A percentile compares a stretch with the other conserved stretches of the same genome.
phyloP scores from a whole-genome alignment of 2,329 filamentous ascomycete genomes.

The Aureobasidium pullulans region DNA sequence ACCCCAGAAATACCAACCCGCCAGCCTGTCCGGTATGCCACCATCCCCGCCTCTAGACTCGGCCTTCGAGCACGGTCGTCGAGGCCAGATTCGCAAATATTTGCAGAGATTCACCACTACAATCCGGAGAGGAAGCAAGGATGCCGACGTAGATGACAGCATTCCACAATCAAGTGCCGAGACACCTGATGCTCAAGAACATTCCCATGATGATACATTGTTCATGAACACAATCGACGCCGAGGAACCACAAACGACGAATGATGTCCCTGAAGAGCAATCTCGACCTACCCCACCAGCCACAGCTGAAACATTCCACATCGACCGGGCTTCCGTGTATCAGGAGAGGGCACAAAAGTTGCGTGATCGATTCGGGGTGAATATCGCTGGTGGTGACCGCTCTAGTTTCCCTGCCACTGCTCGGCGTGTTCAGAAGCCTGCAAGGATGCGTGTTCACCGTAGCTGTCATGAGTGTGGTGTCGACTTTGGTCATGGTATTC shows the following conservation, averaged over 20 bases:
- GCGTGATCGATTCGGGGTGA: conserved; percentile 7
- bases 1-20: not conserved
- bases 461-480: conserved; percentile 13
- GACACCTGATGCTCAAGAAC: not conserved
- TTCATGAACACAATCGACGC: conserved; percentile 9
- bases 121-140: conserved; percentile 13
- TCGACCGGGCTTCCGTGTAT: conserved; percentile 10
- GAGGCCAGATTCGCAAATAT: conserved; percentile 5
- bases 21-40: not conserved
- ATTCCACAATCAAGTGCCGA: conserved; percentile 1
- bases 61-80: conserved; percentile 1
- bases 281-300: not conserved
- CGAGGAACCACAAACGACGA: not conserved
- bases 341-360: conserved; percentile 3
- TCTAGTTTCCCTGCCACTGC: not conserved
- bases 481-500: conserved; percentile 9
- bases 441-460: conserved; percentile 10
- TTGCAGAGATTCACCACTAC: conserved; percentile 11
- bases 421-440: conserved; percentile 10
- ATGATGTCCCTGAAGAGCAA: not conserved
- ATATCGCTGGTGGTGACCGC: not conserved
- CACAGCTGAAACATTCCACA: conserved; percentile 9
- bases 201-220: conserved; percentile 12
- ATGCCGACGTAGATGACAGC: not conserved
- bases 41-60: not conserved